phyloP scores from a whole-genome alignment of 768 basidiomycete species.

The Cubamyces sp. region DNA sequence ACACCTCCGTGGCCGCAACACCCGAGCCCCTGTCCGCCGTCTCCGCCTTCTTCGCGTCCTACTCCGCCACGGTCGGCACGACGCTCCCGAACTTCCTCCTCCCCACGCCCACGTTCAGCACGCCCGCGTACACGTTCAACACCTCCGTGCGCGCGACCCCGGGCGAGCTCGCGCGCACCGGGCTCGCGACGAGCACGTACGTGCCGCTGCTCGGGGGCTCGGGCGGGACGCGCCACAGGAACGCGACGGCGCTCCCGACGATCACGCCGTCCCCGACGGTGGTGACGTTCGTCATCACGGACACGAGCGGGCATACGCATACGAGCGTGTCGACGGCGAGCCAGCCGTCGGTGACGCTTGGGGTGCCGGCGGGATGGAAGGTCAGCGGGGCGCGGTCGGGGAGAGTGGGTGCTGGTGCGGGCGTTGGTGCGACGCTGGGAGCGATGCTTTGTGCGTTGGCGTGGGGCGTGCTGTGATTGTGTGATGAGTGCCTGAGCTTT shows the following conservation, averaged over 20 bases:
- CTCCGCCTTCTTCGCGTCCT: slow-evolving; percentile 58
- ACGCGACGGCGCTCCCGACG: slow-evolving; percentile 59
- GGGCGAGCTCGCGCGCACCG: slow-evolving; percentile 60
- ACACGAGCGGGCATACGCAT: slow-evolving; percentile 52
- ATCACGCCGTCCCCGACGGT: slow-evolving; percentile 55
- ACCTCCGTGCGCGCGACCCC: slow-evolving; percentile 58
- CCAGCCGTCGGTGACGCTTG: slow-evolving; percentile 55
- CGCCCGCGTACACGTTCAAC: slow-evolving; percentile 71
- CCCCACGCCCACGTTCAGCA: slow-evolving; percentile 60
- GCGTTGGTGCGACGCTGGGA: background rate
- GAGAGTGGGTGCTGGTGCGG: background rate
- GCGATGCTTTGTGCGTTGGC: slow-evolving; percentile 2
- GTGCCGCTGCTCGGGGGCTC: slow-evolving; percentile 52
- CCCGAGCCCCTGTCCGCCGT: slow-evolving; percentile 45
- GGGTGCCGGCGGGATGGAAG: slow-evolving; percentile 65
- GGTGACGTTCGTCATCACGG: slow-evolving; percentile 60
- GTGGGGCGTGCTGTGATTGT: slow-evolving; percentile 1
- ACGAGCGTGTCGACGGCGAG: slow-evolving; percentile 58
- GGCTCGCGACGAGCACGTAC: slow-evolving; percentile 76
- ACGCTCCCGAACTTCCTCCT: slow-evolving; percentile 74
- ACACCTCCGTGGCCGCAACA: slow-evolving; percentile 43
- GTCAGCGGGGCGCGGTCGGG: slow-evolving; percentile 6
- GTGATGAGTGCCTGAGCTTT: background rate
- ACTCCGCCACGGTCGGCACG: slow-evolving; percentile 66
- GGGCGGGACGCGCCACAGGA: slow-evolving; percentile 36